Evolutionary conservation across 164 flowering plant genomes (phyloP).

Genomic region (Nymphaea colorata): DNA sequence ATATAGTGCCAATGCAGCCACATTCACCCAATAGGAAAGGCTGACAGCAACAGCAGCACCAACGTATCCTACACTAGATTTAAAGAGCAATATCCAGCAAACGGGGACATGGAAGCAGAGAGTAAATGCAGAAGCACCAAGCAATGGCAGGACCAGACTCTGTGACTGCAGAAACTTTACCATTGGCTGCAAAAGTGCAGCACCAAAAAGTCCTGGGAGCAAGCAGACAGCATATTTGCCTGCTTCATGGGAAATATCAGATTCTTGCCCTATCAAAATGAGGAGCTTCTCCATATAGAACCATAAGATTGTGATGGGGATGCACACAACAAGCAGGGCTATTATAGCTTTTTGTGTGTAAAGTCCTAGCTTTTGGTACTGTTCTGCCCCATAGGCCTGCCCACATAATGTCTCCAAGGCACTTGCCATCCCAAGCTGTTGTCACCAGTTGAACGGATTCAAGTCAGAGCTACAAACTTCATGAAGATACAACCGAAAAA

Average conservation of each 20-base stretch:
- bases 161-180: constrained; percentile 33
- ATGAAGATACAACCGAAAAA: no score
- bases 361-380: constrained; percentile 33
- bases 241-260: constrained; percentile 34
- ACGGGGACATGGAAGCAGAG: constrained; percentile 30
- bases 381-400: constrained; percentile 54
- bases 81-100: constrained; percentile 45
- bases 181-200: constrained; percentile 34
- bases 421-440: constrained; percentile 46
- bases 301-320: constrained; percentile 41
- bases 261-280: constrained; percentile 38
- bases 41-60: constrained; percentile 17
- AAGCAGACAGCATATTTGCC: constrained; percentile 31
- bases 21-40: constrained; percentile 29
- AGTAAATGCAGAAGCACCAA: constrained; percentile 20
- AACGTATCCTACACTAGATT: constrained; percentile 20
- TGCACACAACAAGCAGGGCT: constrained; percentile 28
- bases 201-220: constrained; percentile 40
- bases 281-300: constrained; percentile 30
- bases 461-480: no score
- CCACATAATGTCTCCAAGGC: constrained; percentile 53
- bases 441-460: no score
- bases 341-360: constrained; percentile 29
- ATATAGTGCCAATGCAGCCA: constrained; percentile 24
- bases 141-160: constrained; percentile 34